Evolutionary conservation across 148 eudicot species (phyloP).

Genomic region (Nepenthes gracilis): DNA sequence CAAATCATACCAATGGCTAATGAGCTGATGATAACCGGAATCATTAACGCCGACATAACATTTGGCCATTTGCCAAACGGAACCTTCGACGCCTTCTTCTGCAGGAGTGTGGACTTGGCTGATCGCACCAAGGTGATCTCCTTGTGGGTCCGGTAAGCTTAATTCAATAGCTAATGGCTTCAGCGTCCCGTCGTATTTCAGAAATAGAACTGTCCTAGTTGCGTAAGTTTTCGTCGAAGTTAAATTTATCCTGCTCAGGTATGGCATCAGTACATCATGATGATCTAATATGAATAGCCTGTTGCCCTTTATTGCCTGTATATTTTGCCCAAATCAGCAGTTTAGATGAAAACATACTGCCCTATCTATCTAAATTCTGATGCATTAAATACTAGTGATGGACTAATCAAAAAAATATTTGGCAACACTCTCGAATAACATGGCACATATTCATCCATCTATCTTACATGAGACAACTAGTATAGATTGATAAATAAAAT

Average conservation of each 20-base stretch:
- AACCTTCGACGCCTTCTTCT: constrained; percentile 43
- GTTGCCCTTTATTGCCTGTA: constrained; percentile 52
- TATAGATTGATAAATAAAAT: no score
- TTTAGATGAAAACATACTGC: not conserved
- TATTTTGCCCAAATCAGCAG: not conserved
- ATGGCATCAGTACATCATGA: constrained; percentile 79
- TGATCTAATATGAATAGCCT: constrained; percentile 74
- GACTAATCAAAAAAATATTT: no score
- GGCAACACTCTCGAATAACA: no score
- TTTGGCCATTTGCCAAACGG: constrained; percentile 87
- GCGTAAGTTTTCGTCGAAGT: constrained; percentile 75
- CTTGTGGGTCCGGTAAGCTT: constrained; percentile 68
- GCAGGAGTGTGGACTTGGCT: constrained; percentile 71
- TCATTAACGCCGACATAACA: constrained; percentile 87
- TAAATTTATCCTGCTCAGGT: constrained; percentile 53
- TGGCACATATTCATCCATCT: no score
- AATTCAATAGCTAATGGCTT: constrained; percentile 82
- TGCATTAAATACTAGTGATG: no score
- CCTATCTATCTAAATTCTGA: not conserved
- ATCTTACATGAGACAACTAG: no score
- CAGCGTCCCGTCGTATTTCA: constrained; percentile 67
- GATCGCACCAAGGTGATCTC: constrained; percentile 42
- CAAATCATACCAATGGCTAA: constrained; percentile 66
- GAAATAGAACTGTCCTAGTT: constrained; percentile 56
- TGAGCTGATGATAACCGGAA: constrained; percentile 89